Conservation (phyloP, 2,329 filamentous ascomycete species). For the Penicillium sp. region DNA sequence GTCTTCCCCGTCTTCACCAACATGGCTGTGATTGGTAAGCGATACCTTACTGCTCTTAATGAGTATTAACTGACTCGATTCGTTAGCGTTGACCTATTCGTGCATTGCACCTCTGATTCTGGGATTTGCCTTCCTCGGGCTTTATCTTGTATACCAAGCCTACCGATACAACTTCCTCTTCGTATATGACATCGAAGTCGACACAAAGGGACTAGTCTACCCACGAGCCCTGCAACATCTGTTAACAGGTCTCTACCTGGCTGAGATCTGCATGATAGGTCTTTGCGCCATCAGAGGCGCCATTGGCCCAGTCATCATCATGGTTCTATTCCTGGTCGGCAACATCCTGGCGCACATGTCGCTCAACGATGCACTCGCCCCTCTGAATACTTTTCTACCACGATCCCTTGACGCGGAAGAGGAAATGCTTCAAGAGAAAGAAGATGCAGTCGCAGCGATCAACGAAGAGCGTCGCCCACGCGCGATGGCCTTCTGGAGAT, state of each 20-base stretch:
- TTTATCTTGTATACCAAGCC: slow-evolving; percentile 77
- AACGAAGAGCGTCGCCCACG: slow-evolving; percentile 23
- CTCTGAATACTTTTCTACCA: slow-evolving; percentile 64
- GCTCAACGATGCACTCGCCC: slow-evolving; percentile 45
- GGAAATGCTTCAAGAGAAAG: slow-evolving; percentile 44
- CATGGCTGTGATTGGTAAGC: slow-evolving; percentile 73
- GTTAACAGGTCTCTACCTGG: slow-evolving; percentile 78
- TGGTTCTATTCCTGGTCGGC: slow-evolving; percentile 71
- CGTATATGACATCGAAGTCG: slow-evolving; percentile 74
- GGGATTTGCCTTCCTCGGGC: slow-evolving; percentile 73
- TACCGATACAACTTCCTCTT: slow-evolving; percentile 90
- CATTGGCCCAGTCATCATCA: slow-evolving; percentile 69
- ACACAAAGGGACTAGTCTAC: slow-evolving; percentile 87
- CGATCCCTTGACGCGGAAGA: slow-evolving; percentile 61
- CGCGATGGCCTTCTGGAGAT: slow-evolving; percentile 31
- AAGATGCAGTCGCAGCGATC: slow-evolving; percentile 26
- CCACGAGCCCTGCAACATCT: slow-evolving; percentile 81
- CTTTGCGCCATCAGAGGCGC: slow-evolving; percentile 68
- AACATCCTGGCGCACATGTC: slow-evolving; percentile 70
- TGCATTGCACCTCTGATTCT: slow-evolving; percentile 83
- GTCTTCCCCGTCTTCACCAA: slow-evolving; percentile 75
- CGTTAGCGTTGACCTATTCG: slow-evolving; percentile 75
- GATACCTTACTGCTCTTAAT: not conserved
- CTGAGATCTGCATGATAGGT: slow-evolving; percentile 78
- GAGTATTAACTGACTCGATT: slow-evolving; percentile 5